Evolutionary conservation across 2,329 filamentous ascomycete genomes (phyloP), one percentile per base, ranked within the genome.

Genomic region (Trichoderma atroviride): DNA sequence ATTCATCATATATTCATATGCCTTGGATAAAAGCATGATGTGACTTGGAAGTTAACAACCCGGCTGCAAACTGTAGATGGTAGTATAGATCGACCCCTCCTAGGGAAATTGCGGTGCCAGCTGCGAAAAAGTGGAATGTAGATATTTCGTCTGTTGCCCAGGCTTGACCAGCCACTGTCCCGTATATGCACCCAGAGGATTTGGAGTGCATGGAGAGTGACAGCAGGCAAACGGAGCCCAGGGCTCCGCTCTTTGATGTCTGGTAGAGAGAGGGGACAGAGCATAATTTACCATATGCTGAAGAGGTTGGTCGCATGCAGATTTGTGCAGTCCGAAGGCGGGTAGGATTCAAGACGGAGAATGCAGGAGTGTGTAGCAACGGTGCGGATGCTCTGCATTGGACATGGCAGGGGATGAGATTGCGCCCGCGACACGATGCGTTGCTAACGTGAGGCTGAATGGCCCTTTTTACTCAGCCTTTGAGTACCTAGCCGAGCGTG

Each of bases 391-490:
- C 56, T 64, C 59, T 69, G 67, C 67, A 64, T 69, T n/a, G 33
- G 59, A 69, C 60, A 43, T 35, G 53, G 60, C 60, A 62, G 60
- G 58, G 53, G 55, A 27, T 58, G 13, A 55, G 53, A 63, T 64
- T 69, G 57, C 43, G 40, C 60, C 47, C 67, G 59, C 60, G 43
- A 50, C 29, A 7, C 37, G 19, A 22, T 47, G n/a, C 33, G 27
- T 29, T 64, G 67, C 22, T 33, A 69, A 55, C 37, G 67, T 64
- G 60, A 69, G 67, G 67, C 67, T 69, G 67, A 69, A 64, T 52
- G 35, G 67, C 33, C 33, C 27, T 52, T 52, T 58, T 62, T 29
- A 14, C 40, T 59, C 55, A 52, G 55, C 55, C 29, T 29, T 52
- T 52, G 53, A 29, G 40, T 16, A 35, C 33, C 33, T 35, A 52